phyloP scores from a whole-genome alignment of 2,329 filamentous ascomycete genomes.

The Penicillium hordei region DNA sequence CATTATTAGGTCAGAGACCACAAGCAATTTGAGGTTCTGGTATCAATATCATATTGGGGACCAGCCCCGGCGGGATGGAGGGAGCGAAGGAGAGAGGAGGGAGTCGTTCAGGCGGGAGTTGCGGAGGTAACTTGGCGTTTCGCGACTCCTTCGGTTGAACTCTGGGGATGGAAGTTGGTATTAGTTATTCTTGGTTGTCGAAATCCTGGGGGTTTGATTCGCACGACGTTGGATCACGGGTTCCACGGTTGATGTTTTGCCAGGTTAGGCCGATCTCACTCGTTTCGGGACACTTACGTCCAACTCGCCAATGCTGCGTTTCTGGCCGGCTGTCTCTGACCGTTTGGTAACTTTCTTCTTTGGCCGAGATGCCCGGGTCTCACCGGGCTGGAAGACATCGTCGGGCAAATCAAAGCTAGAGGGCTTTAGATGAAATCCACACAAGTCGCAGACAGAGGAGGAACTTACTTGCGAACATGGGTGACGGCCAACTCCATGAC shows the following conservation, averaged over 20 bases:
- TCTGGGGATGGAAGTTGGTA: slow-evolving; percentile 30
- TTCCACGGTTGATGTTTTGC: slow-evolving; percentile 27
- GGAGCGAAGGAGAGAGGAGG: not conserved
- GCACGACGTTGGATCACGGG: slow-evolving; percentile 18
- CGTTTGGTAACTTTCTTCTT: slow-evolving; percentile 54
- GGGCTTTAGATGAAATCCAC: slow-evolving; percentile 18
- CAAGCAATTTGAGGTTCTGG: slow-evolving; percentile 3
- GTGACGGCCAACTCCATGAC: slow-evolving; percentile 77
- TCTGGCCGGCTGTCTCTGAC: slow-evolving; percentile 36
- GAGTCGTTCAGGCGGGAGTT: slow-evolving; percentile 34
- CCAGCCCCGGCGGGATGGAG: slow-evolving; percentile 30
- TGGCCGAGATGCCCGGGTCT: slow-evolving; percentile 64
- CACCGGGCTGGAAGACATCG: slow-evolving; percentile 81
- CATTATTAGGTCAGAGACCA: slow-evolving; percentile 23
- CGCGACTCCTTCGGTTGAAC: slow-evolving; percentile 29
- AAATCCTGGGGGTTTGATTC: slow-evolving; percentile 19
- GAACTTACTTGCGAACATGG: slow-evolving; percentile 77
- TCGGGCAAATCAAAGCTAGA: slow-evolving; percentile 79
- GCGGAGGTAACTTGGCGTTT: slow-evolving; percentile 38
- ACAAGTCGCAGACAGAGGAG: not conserved
- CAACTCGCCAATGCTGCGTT: slow-evolving; percentile 42
- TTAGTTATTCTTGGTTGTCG: slow-evolving; percentile 34
- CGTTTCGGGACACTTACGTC: slow-evolving; percentile 43
- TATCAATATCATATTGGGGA: slow-evolving; percentile 24
- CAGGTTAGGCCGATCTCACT: slow-evolving; percentile 25